phyloP scores from a whole-genome alignment of 2,329 filamentous ascomycete genomes.

The Microsporum ferrugineum region DNA sequence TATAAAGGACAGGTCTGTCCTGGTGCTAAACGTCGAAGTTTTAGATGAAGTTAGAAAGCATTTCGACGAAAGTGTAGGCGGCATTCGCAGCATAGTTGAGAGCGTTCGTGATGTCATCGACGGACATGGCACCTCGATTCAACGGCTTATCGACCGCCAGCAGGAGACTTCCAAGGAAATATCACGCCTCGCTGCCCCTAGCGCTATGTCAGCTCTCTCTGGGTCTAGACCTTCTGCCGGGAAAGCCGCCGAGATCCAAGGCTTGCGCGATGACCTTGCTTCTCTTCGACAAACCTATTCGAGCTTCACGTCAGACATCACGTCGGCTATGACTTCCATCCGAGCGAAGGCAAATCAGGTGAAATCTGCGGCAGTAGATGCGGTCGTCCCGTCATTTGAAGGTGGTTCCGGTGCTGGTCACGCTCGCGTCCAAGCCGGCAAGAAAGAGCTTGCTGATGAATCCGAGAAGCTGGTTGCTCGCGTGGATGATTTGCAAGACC shows the following conservation, averaged over 20 bases:
- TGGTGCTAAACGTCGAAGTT: conserved; percentile 87
- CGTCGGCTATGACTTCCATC: conserved; percentile 73
- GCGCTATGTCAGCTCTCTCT: conserved; percentile 10
- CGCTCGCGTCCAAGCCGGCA: conserved; percentile 71
- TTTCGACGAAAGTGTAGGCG: conserved; percentile 80
- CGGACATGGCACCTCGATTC: conserved; percentile 69
- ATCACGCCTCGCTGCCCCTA: conserved; percentile 47
- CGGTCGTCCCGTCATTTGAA: conserved; percentile 58
- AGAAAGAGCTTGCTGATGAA: conserved; percentile 75
- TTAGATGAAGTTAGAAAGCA: conserved; percentile 94
- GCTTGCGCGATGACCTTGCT: conserved; percentile 74
- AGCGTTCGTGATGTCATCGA: conserved; percentile 73
- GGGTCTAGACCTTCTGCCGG: conserved; percentile 12
- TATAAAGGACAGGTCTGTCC: conserved; percentile 85
- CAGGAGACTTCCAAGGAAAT: conserved; percentile 83
- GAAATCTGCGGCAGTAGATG: conserved; percentile 62
- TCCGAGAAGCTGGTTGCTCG: conserved; percentile 82
- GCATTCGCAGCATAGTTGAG: conserved; percentile 71
- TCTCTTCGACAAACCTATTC: conserved; percentile 88
- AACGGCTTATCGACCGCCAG: conserved; percentile 80
- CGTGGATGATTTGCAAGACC: conserved; percentile 93
- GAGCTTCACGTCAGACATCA: conserved; percentile 76
- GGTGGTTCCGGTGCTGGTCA: conserved; percentile 77
- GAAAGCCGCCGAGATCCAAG: conserved; percentile 68
- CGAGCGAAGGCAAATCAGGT: conserved; percentile 70